Evolutionary conservation across 352 stramenopile genomes (phyloP).

Genomic region (Globisporangium spiculum): DNA sequence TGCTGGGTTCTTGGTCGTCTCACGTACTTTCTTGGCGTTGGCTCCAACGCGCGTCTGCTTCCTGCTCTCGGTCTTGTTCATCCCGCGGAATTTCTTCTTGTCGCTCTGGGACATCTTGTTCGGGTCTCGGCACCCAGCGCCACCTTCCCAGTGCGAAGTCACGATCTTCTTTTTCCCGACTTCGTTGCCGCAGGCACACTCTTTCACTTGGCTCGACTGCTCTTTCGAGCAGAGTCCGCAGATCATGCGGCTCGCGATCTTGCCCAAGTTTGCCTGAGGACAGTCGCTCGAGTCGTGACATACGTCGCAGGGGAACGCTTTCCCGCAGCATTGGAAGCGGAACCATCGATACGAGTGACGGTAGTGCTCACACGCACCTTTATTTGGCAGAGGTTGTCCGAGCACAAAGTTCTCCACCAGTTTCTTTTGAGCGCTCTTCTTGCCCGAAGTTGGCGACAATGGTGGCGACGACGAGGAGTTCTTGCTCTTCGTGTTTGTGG

Average conservation of each 20-base stretch:
- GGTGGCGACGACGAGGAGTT: slow-evolving; percentile 1
- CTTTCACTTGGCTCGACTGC: slow-evolving; percentile 70
- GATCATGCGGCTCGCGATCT: slow-evolving; percentile 82
- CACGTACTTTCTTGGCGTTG: slow-evolving; percentile 41
- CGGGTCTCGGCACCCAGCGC: slow-evolving; percentile 61
- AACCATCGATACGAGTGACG: slow-evolving; percentile 81
- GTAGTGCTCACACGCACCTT: slow-evolving; percentile 77
- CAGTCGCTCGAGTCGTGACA: slow-evolving; percentile 78
- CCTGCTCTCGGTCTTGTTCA: slow-evolving; percentile 80
- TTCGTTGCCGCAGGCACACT: slow-evolving; percentile 74
- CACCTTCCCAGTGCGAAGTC: slow-evolving; percentile 75
- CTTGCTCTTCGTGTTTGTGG: slow-evolving; percentile 17
- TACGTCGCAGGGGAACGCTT: slow-evolving; percentile 77
- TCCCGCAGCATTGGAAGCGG: slow-evolving; percentile 83
- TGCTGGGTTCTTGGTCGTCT: slow-evolving; percentile 3
- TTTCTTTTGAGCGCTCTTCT: slow-evolving; percentile 33
- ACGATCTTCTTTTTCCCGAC: slow-evolving; percentile 45
- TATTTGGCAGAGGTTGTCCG: slow-evolving; percentile 65
- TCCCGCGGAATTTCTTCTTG: slow-evolving; percentile 71
- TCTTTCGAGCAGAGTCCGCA: slow-evolving; percentile 83
- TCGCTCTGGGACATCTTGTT: slow-evolving; percentile 61
- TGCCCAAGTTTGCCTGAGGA: slow-evolving; percentile 61
- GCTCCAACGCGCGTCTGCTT: slow-evolving; percentile 73
- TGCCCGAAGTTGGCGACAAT: slow-evolving; percentile 19
- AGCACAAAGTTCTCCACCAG: slow-evolving; percentile 54